Evolutionary conservation across 345 rosid genomes (phyloP), one percentile per base, ranked within the genome.

Genomic region (Arabis alpina): DNA sequence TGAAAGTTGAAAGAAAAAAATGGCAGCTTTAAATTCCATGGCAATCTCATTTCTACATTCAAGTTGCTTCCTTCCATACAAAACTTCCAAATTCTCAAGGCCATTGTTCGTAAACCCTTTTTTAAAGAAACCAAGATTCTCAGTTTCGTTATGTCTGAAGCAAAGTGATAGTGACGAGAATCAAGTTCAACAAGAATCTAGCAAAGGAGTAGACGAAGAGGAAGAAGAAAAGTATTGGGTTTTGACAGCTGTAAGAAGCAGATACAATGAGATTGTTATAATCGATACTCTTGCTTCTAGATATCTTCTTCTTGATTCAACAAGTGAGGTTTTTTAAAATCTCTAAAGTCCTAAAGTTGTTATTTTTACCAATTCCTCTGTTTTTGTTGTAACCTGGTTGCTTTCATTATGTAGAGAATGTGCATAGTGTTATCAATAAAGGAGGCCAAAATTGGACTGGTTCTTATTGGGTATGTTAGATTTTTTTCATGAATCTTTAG

Each of bases 221-320:
- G 82, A 82, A 32, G 86, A 81, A 27, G 88, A 87, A 45, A 82
- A 80, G 8, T 83, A 80, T 51, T 74, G 79, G 71, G 88, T 88
- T 24, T 10, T 91, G 45, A 36, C 87, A 34, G 84, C 93, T 8
- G 11, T 83, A 16, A 82, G 79, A 70, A 92, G 84, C 76, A 60
- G 45, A 23, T 82, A 85, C 85, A 90, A 92, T 67, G 87, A 92
- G 67, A 88, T 92, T 68, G 62, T 83, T 41, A 88, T 92, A 8
- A 84, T 90, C 2, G 95, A 92, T 67, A 84, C 88, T 61, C 69
- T 78, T 19, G 58, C 71, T 61, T 74, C 91, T 6, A 83, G 91
- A 76, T 77, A 88, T 78, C 83, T 92, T 25, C 92, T 92, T 55
- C 89, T 92, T 50, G 98, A 92, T 63, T 85, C 90, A 48, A 85